A percentile compares a stretch with the other conserved stretches of the same genome.
Conservation (phyloP, 805 yeast species). For the Jamesozyma spencerorum region DNA sequence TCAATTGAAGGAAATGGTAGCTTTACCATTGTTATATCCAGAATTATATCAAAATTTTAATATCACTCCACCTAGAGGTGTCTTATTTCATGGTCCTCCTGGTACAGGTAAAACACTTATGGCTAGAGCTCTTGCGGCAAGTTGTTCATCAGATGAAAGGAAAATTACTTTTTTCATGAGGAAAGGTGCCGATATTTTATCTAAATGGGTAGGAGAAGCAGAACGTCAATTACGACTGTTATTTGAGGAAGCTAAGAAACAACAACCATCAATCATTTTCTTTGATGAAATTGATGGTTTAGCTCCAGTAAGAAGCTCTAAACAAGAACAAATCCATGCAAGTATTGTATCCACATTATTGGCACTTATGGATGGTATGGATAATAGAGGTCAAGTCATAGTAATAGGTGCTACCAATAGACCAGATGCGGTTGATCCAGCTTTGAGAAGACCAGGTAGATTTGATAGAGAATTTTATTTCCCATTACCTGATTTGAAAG, state of each 20-base stretch:
- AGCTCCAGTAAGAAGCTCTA: conserved; percentile 95
- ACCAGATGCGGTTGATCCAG: conserved; percentile 98
- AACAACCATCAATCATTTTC: conserved; percentile 92
- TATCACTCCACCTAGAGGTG: conserved; percentile 96
- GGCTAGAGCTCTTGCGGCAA: conserved; percentile 96
- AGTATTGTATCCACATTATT: conserved; percentile 90
- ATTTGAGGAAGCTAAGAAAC: conserved; percentile 92
- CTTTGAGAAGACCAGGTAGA: conserved; percentile 91
- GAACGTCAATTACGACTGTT: conserved; percentile 84
- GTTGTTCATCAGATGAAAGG: conserved; percentile 73
- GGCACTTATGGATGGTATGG: conserved; percentile 99
- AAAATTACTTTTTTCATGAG: conserved; percentile 96
- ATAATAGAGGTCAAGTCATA: conserved; percentile 93
- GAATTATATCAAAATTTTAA: conserved; percentile 84
- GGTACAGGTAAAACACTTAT: conserved; percentile 97
- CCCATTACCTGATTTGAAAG: conserved; percentile 77
- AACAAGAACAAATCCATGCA: conserved; percentile 97
- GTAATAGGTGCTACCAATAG: conserved; percentile 97
- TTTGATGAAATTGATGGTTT: conserved; percentile 97
- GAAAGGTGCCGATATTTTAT: conserved; percentile 93
- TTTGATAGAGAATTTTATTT: conserved; percentile 95
- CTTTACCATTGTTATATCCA: conserved; percentile 85
- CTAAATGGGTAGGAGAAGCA: conserved; percentile 99
- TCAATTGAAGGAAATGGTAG: conserved; percentile 94
- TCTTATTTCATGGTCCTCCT: conserved; percentile 96